Evolutionary conservation across 2,329 filamentous ascomycete species (phyloP).

Genomic region (Alternaria triticimaculans): DNA sequence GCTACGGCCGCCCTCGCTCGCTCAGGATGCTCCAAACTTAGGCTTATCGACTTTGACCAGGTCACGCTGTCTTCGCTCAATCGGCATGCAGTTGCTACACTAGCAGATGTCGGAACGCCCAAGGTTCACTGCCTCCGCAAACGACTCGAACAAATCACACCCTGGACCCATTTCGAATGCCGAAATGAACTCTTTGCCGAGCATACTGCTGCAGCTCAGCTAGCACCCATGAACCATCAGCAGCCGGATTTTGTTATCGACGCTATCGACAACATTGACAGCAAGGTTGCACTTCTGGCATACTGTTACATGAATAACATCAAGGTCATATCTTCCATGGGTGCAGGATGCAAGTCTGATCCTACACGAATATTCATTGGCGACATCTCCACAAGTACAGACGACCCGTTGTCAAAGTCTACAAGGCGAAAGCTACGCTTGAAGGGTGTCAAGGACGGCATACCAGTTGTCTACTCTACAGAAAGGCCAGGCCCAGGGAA

Average conservation of each 20-base stretch:
- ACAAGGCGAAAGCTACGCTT: constrained; percentile 80
- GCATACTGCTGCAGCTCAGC: constrained; percentile 67
- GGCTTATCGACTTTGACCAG: constrained; percentile 96
- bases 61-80: constrained; percentile 94
- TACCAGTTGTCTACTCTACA: constrained; percentile 90
- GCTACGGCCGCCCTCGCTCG: constrained; percentile 84
- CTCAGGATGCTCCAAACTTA: constrained; percentile 85
- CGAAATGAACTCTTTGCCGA: constrained; percentile 82
- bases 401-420: constrained; percentile 85
- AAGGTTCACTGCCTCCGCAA: constrained; percentile 87
- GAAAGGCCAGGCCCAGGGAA: constrained; percentile 91
- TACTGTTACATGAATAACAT: constrained; percentile 82
- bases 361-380: constrained; percentile 86
- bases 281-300: constrained; percentile 87
- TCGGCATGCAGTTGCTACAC: constrained; percentile 91
- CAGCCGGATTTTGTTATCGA: constrained; percentile 90
- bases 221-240: constrained; percentile 71
- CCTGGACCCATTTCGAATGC: constrained; percentile 91
- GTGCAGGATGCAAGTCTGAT: constrained; percentile 90
- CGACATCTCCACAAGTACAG: constrained; percentile 85
- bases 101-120: constrained; percentile 89
- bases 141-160: constrained; percentile 82
- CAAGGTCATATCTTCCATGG: constrained; percentile 92
- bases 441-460: constrained; percentile 80
- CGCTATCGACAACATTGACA: constrained; percentile 98